These are phyloP conservation scores for Diaporthe ilicicola DNA, from an alignment of 2,329 filamentous ascomycete species.

Conservation along the genomic window DNA sequence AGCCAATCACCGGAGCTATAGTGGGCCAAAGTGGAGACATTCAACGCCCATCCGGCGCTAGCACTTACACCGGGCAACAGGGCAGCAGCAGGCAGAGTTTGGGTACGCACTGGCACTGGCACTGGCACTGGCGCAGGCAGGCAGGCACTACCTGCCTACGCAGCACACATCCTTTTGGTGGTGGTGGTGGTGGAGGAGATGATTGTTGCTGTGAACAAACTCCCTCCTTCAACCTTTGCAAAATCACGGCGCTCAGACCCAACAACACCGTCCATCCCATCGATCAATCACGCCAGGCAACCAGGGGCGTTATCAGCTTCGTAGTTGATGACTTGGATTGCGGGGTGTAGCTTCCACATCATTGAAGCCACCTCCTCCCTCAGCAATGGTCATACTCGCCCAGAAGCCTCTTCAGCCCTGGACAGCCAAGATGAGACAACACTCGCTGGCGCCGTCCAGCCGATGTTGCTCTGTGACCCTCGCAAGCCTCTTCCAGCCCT, in stretches of 20 bases:
- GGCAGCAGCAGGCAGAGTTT: constrained; percentile 10
- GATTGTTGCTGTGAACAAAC: neutral
- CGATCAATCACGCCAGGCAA: neutral
- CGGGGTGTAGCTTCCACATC: neutral
- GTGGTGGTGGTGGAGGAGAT: neutral
- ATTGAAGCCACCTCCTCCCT: neutral
- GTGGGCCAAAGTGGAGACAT: constrained; percentile 6
- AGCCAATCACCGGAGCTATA: constrained; percentile 10
- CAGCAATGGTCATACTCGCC: neutral
- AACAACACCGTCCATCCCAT: neutral
- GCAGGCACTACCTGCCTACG: neutral
- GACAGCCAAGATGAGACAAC: neutral
- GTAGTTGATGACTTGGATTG: neutral
- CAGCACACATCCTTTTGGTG: neutral
- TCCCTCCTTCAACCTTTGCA: neutral
- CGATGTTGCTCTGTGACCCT: neutral
- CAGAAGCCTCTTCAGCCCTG: neutral
- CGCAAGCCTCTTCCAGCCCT: neutral
- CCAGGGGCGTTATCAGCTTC: neutral
- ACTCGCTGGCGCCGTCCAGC: neutral
- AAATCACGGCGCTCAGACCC: neutral
- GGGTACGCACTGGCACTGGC: neutral
- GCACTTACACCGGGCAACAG: constrained; percentile 15
- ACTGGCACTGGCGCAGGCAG: neutral
- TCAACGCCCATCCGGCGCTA: constrained; percentile 9